Percentiles rank a stretch among this genome's conserved stretches.
phyloP scores from a whole-genome alignment of 345 rosid genomes.

The Heritiera littoralis region DNA sequence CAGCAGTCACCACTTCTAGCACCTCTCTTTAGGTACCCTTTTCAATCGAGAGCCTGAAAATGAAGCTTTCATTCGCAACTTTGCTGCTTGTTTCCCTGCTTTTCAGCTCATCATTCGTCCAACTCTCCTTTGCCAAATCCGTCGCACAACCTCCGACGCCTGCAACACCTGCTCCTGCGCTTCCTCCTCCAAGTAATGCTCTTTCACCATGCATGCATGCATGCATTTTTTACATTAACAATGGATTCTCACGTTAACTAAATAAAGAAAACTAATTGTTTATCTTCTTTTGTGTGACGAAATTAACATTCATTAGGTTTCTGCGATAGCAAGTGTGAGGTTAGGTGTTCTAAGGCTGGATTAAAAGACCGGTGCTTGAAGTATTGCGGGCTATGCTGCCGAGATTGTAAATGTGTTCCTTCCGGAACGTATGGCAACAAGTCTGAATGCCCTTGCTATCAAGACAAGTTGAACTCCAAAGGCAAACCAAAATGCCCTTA shows the following conservation, averaged over 20 bases:
- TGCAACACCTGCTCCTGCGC: neutral
- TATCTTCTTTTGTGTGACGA: neutral
- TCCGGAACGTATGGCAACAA: constrained; percentile 83
- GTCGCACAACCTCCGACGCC: neutral
- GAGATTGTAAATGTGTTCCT: constrained; percentile 79
- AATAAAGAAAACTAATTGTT: neutral
- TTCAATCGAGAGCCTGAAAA: constrained; percentile 8
- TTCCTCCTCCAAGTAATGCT: constrained; percentile 4
- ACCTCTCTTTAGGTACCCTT: neutral
- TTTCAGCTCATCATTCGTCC: constrained; percentile 45
- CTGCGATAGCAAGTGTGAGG: constrained; percentile 60
- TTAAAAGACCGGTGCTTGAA: constrained; percentile 59
- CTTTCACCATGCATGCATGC: neutral
- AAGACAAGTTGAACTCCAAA: constrained; percentile 65
- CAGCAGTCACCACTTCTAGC: neutral
- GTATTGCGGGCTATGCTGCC: constrained; percentile 85
- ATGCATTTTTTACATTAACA: neutral
- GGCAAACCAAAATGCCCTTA: constrained; percentile 72
- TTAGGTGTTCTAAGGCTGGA: constrained; percentile 76
- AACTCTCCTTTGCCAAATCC: constrained; percentile 45
- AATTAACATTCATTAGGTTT: constrained; percentile 25
- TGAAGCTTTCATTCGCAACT: constrained; percentile 35
- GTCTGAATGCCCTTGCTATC: constrained; percentile 77
- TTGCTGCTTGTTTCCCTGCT: constrained; percentile 41
- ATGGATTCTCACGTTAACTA: too few relatives aligned